These are phyloP conservation scores for Backusella sp. DNA, from an alignment of 192 early-diverging fungal genomes.

Conservation along the genomic window DNA sequence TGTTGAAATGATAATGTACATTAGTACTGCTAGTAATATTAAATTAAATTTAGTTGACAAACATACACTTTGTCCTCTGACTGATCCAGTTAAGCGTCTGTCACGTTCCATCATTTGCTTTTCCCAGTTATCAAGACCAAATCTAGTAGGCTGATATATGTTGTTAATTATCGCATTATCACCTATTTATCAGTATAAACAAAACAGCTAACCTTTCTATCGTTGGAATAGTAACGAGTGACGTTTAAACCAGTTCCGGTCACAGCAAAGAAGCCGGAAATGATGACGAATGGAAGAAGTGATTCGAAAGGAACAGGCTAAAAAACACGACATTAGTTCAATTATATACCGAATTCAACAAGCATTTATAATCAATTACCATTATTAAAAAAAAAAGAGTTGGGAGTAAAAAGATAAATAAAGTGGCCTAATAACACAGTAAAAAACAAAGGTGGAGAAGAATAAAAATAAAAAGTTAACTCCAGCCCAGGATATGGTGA, in stretches of 20 bases:
- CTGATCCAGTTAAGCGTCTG: conserved; percentile 66
- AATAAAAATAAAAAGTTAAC: conserved; percentile 9
- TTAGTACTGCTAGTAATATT: not conserved
- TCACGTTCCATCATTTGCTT: conserved; percentile 80
- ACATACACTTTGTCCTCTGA: conserved; percentile 62
- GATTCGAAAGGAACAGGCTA: conserved; percentile 79
- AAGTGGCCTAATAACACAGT: conserved; percentile 4
- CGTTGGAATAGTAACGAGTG: conserved; percentile 59
- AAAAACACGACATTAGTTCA: not conserved
- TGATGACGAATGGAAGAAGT: conserved; percentile 72
- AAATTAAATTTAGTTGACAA: not conserved
- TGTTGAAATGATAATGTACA: not conserved
- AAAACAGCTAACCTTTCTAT: conserved; percentile 53
- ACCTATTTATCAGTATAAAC: not conserved
- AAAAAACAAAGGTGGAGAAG: not conserved
- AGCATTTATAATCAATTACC: not conserved
- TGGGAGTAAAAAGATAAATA: conserved; percentile 17
- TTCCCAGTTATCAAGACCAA: conserved; percentile 73
- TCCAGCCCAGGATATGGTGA: not conserved
- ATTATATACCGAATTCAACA: not conserved
- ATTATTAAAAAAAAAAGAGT: conserved; percentile 11
- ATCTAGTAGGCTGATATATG: conserved; percentile 53
- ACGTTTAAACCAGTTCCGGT: conserved; percentile 58
- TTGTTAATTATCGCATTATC: not conserved
- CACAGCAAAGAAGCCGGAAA: conserved; percentile 63